Evolutionary conservation across 257 asterid genomes (phyloP), one percentile per base, ranked within the genome.

Genomic region (Eustoma russellianum): DNA sequence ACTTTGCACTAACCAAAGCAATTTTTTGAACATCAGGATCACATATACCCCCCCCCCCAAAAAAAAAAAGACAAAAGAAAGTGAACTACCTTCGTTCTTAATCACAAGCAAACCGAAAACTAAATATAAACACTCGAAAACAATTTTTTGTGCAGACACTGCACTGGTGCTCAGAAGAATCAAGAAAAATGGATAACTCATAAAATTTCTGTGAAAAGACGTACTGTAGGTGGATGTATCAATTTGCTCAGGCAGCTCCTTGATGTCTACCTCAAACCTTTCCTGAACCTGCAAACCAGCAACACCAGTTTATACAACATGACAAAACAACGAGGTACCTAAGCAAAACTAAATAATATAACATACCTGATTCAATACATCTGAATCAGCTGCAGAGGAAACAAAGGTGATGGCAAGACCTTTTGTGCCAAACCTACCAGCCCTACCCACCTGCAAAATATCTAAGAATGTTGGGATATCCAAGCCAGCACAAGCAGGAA

Each of bases 381-480:
- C 95, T 11, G 97, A 88, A 75, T 88, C 97, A 9, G 97, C 75
- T 47, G 97, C 88, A 54, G 95, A 85, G 6, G 95, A 74, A 62
- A 88, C 97, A 69, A 88, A 88, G 13, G 97, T 85, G 57, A 88
- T 88, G 56, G 97, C 97, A 64, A 88, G 95, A 41, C 97, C 97
- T 67, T 88, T 85, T 48, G 97, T 85, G 33, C 97, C 97, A 59
- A 88, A 88, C 65, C 97, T 75, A 60, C 97, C 97, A 55, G 97
- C 97, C 77, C 95, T 79, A 40, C 97, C 95, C 34, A 88, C 97
- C 97, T 88, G 24, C 46, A 52, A 12, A 55, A 17, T 5, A 6
- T 15, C 18, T 15, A 5, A 13, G 16, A 19, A 56, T 33, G 5
- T 48, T 41, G 49, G 53, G 16, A 24, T 61, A 5, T 53, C 47